These are phyloP conservation scores for Colletotrichum costaricense DNA, from an alignment of 2,329 filamentous ascomycete genomes.

Conservation along the genomic window DNA sequence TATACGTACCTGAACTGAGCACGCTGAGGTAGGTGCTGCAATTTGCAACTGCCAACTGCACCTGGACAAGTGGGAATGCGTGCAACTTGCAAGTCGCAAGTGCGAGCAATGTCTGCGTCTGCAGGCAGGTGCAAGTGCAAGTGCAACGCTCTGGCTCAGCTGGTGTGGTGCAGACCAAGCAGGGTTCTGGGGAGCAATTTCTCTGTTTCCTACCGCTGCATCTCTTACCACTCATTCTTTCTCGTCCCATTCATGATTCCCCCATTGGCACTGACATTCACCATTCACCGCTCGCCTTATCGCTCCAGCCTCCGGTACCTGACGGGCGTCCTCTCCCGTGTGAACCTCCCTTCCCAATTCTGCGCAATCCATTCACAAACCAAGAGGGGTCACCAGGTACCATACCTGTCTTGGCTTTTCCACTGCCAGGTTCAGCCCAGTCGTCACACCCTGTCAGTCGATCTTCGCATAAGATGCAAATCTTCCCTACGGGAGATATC, in stretches of 20 bases:
- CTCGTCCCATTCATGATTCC: not conserved
- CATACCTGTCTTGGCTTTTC: conserved; percentile 2
- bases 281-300: not conserved
- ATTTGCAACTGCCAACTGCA: not conserved
- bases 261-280: not conserved
- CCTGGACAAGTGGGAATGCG: conserved; percentile 2
- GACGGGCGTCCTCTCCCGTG: conserved; percentile 14
- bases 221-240: not conserved
- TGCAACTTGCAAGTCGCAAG: not conserved
- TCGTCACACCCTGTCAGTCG: conserved; percentile 29
- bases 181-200: conserved; percentile 11
- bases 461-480: conserved; percentile 36
- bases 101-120: not conserved
- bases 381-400: conserved; percentile 1
- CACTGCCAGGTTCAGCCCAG: conserved; percentile 31
- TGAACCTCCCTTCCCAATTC: conserved; percentile 18
- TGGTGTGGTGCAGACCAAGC: not conserved
- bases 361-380: conserved; percentile 27
- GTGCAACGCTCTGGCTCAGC: not conserved
- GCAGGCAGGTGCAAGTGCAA: not conserved
- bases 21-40: not conserved
- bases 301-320: conserved; percentile 9
- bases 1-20: too few relatives aligned
- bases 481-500: conserved; percentile 35
- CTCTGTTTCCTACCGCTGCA: not conserved